These are phyloP conservation scores for Candida takata DNA, from an alignment of 805 yeast species.

Conservation along the genomic window DNA sequence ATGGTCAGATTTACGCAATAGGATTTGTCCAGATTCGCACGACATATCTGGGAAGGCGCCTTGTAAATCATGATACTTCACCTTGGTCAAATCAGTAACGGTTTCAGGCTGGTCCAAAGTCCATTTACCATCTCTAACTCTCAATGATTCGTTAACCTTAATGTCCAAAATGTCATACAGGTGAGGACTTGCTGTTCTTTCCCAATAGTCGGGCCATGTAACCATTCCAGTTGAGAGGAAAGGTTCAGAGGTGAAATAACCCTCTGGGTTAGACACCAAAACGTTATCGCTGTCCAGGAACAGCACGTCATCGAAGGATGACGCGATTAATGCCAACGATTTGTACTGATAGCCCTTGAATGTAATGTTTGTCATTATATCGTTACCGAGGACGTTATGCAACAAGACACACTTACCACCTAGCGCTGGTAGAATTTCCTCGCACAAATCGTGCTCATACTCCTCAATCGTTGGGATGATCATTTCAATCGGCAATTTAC, in stretches of 20 bases:
- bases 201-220: conserved; percentile 76
- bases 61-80: conserved; percentile 52
- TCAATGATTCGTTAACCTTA: conserved; percentile 23
- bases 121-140: conserved; percentile 20
- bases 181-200: conserved; percentile 57
- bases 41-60: conserved; percentile 63
- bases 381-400: conserved; percentile 53
- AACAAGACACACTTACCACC: conserved; percentile 60
- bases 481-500: conserved; percentile 61
- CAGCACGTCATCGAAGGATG: conserved; percentile 68
- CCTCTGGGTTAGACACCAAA: conserved; percentile 42
- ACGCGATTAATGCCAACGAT: conserved; percentile 63
- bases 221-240: conserved; percentile 45
- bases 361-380: conserved; percentile 39
- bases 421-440: conserved; percentile 47
- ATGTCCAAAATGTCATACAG: conserved; percentile 47
- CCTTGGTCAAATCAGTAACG: conserved; percentile 19
- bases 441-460: conserved; percentile 63
- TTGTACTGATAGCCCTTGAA: conserved; percentile 66
- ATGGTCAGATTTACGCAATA: conserved; percentile 55
- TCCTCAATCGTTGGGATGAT: conserved; percentile 59
- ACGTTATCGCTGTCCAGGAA: conserved; percentile 72
- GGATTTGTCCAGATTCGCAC: conserved; percentile 63
- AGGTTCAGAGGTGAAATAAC: conserved; percentile 37
- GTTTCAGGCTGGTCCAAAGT: conserved; percentile 9